Base-by-base conservation (phyloP, 208 protist genomes). In the Trypanosoma lewisi region DNA sequence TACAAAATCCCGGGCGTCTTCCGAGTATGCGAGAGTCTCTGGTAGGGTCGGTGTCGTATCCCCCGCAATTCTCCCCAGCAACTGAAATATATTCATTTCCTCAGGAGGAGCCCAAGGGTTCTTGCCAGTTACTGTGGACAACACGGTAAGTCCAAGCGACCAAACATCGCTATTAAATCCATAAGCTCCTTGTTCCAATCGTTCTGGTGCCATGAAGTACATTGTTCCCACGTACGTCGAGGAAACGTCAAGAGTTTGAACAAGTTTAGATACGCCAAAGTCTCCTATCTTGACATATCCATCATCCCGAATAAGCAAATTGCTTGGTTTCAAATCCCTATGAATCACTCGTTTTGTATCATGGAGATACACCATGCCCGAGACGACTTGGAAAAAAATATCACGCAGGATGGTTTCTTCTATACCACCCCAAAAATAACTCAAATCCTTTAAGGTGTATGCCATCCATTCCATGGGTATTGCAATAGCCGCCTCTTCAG, bases 251-350 rank as follows among this genome's bases (percentile, higher is more conserved):
- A 96, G 75, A 17, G 88, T 94, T 48, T 94, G 85, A 33, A 92
- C 88, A 36, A 90, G 69, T 63, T 94, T 97, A 25, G 83, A 95
- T 1, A 97, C 92, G 9, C 95, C 95, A 85, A 98, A 98, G 56
- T 98, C 95, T 25, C 87, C 85, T 65, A 98, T 97, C 48, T 96
- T 96, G 33, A 95, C 86, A 48, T 87, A 82, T 37, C 91, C 85
- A 31, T 84, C 75, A 28, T 86, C 78, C 57, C 97, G 97, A 56
- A 99, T 85, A 12, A 99, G 87, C 23, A 99, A 64, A 79, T 99
- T 99, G 66, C 83, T 93, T 34, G 98, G 98, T 72, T 99, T 99
- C 44, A 99, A 57, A 63, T 99, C 97, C 21, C 97, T 75, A 72
- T 98, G 98, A 47, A 99, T 89, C 21, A 93, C 86, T 6, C 86